Percentiles rank a stretch among this genome's conserved stretches.
Conservation (phyloP, 495 filamentous ascomycete genomes). For the Amorphotheca resinae region DNA sequence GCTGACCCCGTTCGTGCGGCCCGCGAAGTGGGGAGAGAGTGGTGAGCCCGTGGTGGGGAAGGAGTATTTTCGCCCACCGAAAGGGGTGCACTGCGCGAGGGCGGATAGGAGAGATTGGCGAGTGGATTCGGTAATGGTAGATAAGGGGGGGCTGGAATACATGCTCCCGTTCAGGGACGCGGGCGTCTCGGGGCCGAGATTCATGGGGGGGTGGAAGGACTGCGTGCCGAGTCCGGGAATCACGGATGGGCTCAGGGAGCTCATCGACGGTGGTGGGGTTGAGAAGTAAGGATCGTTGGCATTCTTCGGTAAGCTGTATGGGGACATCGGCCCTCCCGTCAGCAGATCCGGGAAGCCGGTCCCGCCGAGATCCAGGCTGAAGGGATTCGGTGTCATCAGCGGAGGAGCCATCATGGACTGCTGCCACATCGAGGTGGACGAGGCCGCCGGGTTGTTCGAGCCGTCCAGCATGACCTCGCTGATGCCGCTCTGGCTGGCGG, state of each 20-base stretch:
- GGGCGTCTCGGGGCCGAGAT: slow-evolving; percentile 53
- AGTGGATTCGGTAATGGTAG: slow-evolving; percentile 85
- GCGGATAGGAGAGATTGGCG: slow-evolving; percentile 74
- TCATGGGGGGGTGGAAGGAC: slow-evolving; percentile 45
- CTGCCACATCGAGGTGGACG: slow-evolving; percentile 48
- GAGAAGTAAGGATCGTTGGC: slow-evolving; percentile 44
- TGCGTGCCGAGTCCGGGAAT: slow-evolving; percentile 39
- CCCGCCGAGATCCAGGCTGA: slow-evolving; percentile 45
- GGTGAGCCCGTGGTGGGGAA: slow-evolving; percentile 57
- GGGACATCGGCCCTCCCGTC: slow-evolving; percentile 47
- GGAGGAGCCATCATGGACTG: slow-evolving; percentile 50
- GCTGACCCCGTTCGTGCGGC: slow-evolving; percentile 36
- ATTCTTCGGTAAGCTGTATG: slow-evolving; percentile 40
- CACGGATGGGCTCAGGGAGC: slow-evolving; percentile 39
- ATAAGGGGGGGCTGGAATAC: slow-evolving; percentile 41
- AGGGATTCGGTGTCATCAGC: slow-evolving; percentile 45
- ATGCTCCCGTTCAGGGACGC: slow-evolving; percentile 54
- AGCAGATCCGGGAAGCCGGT: slow-evolving; percentile 47
- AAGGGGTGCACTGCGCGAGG: slow-evolving; percentile 62
- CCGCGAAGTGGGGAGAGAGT: slow-evolving; percentile 40
- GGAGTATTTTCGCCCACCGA: slow-evolving; percentile 67
- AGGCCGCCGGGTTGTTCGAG: slow-evolving; percentile 45
- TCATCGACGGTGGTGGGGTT: slow-evolving; percentile 57
- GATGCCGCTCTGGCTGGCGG: slow-evolving; percentile 78
- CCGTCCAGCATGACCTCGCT: slow-evolving; percentile 89